Conservation (phyloP, 805 yeast genomes). For the Kurtzmaniella fragi region DNA sequence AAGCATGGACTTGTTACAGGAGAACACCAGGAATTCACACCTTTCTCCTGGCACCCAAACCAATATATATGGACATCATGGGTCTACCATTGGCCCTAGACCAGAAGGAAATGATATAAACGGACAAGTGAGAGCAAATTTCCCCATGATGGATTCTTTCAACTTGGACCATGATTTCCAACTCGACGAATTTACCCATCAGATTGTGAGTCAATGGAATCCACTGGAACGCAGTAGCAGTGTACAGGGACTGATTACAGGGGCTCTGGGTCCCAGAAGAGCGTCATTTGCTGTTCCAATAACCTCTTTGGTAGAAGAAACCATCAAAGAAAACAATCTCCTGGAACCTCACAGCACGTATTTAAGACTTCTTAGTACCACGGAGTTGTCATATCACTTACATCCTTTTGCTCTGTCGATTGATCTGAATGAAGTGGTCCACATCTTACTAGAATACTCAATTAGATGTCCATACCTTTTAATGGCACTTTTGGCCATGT, state of each 20-base stretch:
- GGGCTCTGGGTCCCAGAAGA: not conserved
- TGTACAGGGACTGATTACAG: not conserved
- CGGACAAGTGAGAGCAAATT: no score
- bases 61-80: no score
- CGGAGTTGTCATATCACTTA: conserved; percentile 25
- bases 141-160: no score
- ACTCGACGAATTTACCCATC: conserved; percentile 15
- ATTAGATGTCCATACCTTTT: conserved; percentile 53
- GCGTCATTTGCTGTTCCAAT: conserved; percentile 9
- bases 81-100: no score
- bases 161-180: conserved; percentile 11
- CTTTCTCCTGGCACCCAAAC: no score
- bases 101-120: no score
- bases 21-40: not conserved
- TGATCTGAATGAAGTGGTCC: conserved; percentile 30
- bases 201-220: not conserved
- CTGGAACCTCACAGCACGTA: conserved; percentile 27
- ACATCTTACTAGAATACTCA: conserved; percentile 50
- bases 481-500: conserved; percentile 63
- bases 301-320: conserved; percentile 20
- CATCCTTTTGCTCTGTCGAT: conserved; percentile 35
- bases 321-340: conserved; percentile 19
- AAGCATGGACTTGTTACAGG: conserved; percentile 7
- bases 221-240: no score
- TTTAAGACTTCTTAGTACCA: conserved; percentile 21